These are phyloP conservation scores for Oidiodendron maius DNA, from an alignment of 495 filamentous ascomycete species.

Conservation along the genomic window DNA sequence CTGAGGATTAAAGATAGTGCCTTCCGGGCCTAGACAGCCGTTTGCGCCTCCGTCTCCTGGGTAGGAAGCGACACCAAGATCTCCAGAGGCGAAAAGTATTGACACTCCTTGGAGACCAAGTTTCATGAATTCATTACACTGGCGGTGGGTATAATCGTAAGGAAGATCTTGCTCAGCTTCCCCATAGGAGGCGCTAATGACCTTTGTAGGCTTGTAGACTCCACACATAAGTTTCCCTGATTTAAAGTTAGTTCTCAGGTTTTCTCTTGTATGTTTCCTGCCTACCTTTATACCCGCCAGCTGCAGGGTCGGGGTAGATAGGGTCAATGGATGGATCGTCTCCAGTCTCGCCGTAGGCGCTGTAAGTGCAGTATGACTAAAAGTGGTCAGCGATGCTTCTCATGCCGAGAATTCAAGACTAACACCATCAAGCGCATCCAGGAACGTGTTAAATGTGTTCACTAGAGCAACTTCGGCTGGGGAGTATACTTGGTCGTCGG, in stretches of 20 bases:
- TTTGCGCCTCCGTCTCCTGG: constrained; percentile 8
- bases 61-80: constrained; percentile 29
- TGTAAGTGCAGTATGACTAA: constrained; percentile 49
- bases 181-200: constrained; percentile 54
- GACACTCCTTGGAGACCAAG: constrained; percentile 33
- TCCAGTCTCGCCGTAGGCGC: constrained; percentile 35
- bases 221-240: constrained; percentile 40
- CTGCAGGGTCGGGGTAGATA: constrained; percentile 45
- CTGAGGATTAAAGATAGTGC: constrained; percentile 27
- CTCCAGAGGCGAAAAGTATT: constrained; percentile 32
- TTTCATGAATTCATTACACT: constrained; percentile 48
- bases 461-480: constrained; percentile 1
- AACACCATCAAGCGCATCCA: constrained; percentile 54
- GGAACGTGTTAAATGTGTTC: constrained; percentile 37
- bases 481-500: constrained; percentile 5
- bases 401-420: not conserved
- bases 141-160: constrained; percentile 45
- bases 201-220: constrained; percentile 50
- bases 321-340: constrained; percentile 33
- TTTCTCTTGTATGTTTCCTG: constrained; percentile 57
- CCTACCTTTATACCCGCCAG: constrained; percentile 52
- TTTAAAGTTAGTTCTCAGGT: constrained; percentile 2
- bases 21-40: constrained; percentile 11
- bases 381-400: constrained; percentile 22
- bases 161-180: constrained; percentile 46